Conservation (phyloP, 2,329 filamentous ascomycete species). For the Bimuria novae-zelandiae region DNA sequence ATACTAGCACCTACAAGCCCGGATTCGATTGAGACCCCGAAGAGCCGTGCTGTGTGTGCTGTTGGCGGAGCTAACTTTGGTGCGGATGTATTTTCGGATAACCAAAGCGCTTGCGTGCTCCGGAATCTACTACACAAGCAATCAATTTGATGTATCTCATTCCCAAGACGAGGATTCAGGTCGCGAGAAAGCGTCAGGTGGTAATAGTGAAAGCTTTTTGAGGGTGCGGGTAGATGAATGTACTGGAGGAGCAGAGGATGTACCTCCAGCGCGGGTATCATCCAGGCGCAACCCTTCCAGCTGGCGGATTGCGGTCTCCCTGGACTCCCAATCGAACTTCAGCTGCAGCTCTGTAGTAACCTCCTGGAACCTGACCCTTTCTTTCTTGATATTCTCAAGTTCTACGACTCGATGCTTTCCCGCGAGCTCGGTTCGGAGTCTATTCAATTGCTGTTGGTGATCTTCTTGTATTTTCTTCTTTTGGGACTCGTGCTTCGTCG, state of each 20-base stretch:
- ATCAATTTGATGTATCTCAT: too few relatives aligned
- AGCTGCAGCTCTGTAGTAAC: background rate
- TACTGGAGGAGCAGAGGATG: background rate
- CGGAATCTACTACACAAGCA: too few relatives aligned
- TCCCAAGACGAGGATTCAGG: too few relatives aligned
- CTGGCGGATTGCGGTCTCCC: background rate
- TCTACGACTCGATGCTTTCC: background rate
- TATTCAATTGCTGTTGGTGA: background rate
- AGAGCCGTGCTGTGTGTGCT: too few relatives aligned
- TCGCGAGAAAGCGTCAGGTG: too few relatives aligned
- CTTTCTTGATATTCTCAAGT: background rate
- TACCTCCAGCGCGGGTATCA: background rate
- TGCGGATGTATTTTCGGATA: too few relatives aligned
- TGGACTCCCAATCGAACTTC: background rate
- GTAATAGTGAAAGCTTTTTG: background rate
- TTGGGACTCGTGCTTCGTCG: background rate
- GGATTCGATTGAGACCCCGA: too few relatives aligned
- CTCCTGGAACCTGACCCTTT: background rate
- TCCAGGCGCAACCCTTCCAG: background rate
- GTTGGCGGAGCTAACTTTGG: too few relatives aligned
- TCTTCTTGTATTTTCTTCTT: background rate
- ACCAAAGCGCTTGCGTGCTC: too few relatives aligned
- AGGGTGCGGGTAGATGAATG: background rate
- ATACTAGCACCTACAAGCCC: too few relatives aligned
- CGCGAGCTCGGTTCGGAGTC: background rate